These are phyloP conservation scores for Leccinum imitatum DNA, from an alignment of 768 basidiomycete species.

Conservation along the genomic window DNA sequence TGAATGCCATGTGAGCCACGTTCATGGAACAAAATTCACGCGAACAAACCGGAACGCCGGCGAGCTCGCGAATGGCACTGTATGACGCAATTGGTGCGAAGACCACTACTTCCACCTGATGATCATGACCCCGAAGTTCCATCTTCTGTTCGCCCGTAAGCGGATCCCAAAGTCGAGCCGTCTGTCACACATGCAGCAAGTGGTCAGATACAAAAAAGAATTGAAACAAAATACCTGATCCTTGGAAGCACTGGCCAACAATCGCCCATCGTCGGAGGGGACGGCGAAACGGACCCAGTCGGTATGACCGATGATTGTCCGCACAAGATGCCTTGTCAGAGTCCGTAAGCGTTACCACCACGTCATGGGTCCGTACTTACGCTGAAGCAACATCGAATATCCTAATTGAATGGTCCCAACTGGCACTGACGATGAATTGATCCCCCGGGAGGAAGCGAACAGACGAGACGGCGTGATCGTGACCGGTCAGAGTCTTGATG, in stretches of 20 bases:
- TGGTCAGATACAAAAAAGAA: not conserved
- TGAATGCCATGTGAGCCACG: conserved; percentile 21
- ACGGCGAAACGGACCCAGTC: conserved; percentile 81
- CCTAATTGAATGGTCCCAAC: conserved; percentile 82
- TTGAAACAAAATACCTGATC: conserved; percentile 64
- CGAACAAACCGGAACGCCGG: conserved; percentile 61
- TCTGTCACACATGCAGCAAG: conserved; percentile 43
- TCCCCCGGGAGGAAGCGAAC: conserved; percentile 86
- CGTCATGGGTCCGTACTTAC: conserved; percentile 43
- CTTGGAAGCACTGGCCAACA: conserved; percentile 79
- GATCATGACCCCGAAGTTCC: conserved; percentile 85
- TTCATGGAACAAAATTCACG: not conserved
- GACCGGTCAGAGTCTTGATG: conserved; percentile 80
- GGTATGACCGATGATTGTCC: conserved; percentile 73
- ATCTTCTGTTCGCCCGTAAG: conserved; percentile 73
- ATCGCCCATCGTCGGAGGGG: conserved; percentile 69
- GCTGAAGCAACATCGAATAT: conserved; percentile 86
- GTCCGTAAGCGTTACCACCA: conserved; percentile 12
- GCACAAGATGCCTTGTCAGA: conserved; percentile 59
- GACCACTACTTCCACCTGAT: conserved; percentile 78
- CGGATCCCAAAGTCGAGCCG: conserved; percentile 74
- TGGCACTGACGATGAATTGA: conserved; percentile 80
- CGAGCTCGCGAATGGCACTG: conserved; percentile 72
- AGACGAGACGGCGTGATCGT: conserved; percentile 88
- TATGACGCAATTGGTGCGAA: conserved; percentile 81